phyloP scores from a whole-genome alignment of 2,329 filamentous ascomycete genomes.

The Trichoderma asperellum region DNA sequence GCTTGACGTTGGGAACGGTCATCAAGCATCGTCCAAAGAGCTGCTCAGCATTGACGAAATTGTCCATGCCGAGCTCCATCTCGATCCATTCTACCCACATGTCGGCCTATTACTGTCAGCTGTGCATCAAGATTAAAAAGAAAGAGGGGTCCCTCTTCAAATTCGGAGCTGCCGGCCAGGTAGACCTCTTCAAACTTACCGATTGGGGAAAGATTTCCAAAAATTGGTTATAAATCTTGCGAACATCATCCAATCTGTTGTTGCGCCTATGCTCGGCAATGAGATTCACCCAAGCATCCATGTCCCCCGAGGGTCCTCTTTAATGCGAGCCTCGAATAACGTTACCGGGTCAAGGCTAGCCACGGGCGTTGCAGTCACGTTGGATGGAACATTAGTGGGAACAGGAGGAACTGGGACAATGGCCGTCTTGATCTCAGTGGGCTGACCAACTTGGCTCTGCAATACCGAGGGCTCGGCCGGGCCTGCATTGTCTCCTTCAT shows the following conservation, averaged over 20 bases:
- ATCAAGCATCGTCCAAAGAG: constrained; percentile 83
- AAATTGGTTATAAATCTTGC: constrained; percentile 82
- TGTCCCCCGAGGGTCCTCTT: constrained; percentile 88
- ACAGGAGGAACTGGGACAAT: constrained; percentile 32
- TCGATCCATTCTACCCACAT: constrained; percentile 88
- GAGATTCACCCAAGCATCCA: constrained; percentile 87
- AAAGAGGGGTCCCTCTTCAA: background rate
- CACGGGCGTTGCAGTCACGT: constrained; percentile 44
- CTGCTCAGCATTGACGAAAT: constrained; percentile 77
- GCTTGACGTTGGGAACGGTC: constrained; percentile 76
- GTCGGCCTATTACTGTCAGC: constrained; percentile 67
- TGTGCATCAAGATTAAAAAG: background rate
- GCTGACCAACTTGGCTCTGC: constrained; percentile 30
- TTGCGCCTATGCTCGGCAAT: constrained; percentile 83
- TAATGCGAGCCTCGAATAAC: constrained; percentile 86
- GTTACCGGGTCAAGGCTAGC: constrained; percentile 69
- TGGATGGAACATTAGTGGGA: constrained; percentile 37
- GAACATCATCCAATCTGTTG: constrained; percentile 79
- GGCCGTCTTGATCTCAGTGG: constrained; percentile 33
- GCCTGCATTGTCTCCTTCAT: constrained; percentile 18
- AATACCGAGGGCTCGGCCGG: constrained; percentile 9
- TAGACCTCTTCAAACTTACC: constrained; percentile 62
- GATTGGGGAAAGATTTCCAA: constrained; percentile 85
- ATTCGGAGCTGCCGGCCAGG: background rate
- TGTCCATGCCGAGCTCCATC: constrained; percentile 86